Evolutionary conservation across 2,329 filamentous ascomycete genomes (phyloP).

Genomic region (Penicillium digitatum): DNA sequence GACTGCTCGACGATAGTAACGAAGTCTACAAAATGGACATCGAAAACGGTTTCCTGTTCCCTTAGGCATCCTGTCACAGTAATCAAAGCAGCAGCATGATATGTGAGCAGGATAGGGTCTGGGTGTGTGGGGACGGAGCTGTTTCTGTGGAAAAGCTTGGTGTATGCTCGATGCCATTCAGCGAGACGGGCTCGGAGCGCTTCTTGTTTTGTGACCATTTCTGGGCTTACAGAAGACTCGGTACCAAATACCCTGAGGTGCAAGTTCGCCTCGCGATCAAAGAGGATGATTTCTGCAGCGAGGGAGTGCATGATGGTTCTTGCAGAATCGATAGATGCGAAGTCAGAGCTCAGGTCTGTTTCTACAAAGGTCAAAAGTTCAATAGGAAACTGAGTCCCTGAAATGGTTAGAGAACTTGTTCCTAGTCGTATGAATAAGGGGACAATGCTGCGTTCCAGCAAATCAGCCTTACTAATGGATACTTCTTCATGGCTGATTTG

Average conservation of each 20-base stretch:
- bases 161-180: constrained; percentile 12
- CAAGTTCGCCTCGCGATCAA: constrained; percentile 15
- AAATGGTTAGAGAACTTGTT: constrained; percentile 15
- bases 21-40: constrained; percentile 15
- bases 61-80: constrained; percentile 14
- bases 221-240: not conserved
- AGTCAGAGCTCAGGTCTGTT: not conserved
- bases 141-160: not conserved
- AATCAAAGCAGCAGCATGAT: constrained; percentile 12
- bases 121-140: not conserved
- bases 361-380: constrained; percentile 12
- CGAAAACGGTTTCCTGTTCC: constrained; percentile 14
- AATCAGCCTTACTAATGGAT: constrained; percentile 11
- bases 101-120: constrained; percentile 12
- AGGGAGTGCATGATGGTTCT: constrained; percentile 8
- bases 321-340: constrained; percentile 9
- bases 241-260: constrained; percentile 2
- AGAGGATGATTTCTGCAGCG: constrained; percentile 10
- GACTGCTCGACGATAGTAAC: constrained; percentile 11
- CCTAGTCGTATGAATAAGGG: constrained; percentile 30
- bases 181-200: not conserved
- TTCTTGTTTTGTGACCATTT: constrained; percentile 6
- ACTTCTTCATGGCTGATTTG: constrained; percentile 13
- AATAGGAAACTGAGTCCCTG: constrained; percentile 4
- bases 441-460: constrained; percentile 28